Evolutionary conservation across 2,329 filamentous ascomycete species (phyloP).

Genomic region (Aspergillus proliferans): DNA sequence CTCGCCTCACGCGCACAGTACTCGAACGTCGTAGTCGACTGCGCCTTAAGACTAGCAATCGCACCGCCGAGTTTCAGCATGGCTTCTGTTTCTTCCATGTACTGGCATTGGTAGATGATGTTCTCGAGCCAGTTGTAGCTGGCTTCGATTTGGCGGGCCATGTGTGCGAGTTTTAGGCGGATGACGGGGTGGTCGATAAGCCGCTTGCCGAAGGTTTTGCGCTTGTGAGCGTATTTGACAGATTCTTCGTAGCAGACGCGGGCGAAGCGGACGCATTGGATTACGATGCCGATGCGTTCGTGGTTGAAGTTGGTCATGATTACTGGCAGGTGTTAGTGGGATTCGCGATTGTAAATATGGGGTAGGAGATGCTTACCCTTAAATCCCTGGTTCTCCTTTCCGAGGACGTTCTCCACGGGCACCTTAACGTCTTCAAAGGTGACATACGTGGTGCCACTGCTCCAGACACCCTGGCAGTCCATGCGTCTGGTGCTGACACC

Average conservation of each 20-base stretch:
- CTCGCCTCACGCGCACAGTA: constrained; percentile 94
- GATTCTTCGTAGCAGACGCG: constrained; percentile 97
- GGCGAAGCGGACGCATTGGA: constrained; percentile 90
- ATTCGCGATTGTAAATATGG: not conserved
- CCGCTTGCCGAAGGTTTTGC: constrained; percentile 90
- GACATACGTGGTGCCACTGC: constrained; percentile 89
- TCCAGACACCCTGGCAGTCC: constrained; percentile 98
- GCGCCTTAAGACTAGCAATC: constrained; percentile 89
- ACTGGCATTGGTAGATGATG: constrained; percentile 83
- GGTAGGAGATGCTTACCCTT: constrained; percentile 49
- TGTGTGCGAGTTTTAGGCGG: constrained; percentile 93
- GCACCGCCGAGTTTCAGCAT: constrained; percentile 94
- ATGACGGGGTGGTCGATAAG: constrained; percentile 97
- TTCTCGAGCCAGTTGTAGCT: constrained; percentile 97
- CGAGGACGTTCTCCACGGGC: constrained; percentile 95
- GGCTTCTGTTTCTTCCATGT: constrained; percentile 89
- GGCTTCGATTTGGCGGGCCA: constrained; percentile 96
- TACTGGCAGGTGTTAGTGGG: constrained; percentile 43
- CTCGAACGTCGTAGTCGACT: constrained; percentile 90
- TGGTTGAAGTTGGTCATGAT: constrained; percentile 99
- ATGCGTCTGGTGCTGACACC: constrained; percentile 90
- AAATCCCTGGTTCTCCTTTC: constrained; percentile 98
- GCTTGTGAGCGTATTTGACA: constrained; percentile 95
- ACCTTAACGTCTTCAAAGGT: constrained; percentile 99
- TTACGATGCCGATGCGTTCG: constrained; percentile 97